Percentiles rank a stretch among this genome's conserved stretches.
Conservation (phyloP, 73 alveolate genomes). For the Paramecium tetraurelia region DNA sequence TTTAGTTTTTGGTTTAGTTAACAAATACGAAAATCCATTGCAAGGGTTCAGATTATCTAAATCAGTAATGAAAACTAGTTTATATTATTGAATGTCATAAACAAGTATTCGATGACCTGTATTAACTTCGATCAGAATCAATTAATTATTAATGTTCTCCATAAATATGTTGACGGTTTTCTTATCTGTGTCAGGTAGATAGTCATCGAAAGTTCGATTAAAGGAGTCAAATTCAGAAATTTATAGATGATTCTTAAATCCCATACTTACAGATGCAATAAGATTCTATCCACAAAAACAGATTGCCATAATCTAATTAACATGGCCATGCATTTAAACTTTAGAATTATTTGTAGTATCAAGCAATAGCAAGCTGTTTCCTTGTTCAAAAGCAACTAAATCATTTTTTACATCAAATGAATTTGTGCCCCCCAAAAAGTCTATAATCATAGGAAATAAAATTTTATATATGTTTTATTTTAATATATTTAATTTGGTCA, state of each 20-base stretch:
- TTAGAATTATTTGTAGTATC: background rate
- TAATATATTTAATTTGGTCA: background rate
- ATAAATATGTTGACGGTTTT: background rate
- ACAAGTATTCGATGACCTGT: background rate
- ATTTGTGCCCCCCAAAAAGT: background rate
- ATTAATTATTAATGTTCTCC: background rate
- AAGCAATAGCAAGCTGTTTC: background rate
- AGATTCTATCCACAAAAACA: background rate
- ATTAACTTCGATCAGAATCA: background rate
- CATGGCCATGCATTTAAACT: background rate
- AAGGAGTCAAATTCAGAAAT: background rate
- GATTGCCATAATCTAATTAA: background rate
- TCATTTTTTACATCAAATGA: background rate
- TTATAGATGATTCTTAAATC: background rate
- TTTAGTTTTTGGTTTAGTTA: background rate
- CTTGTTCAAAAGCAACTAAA: conserved; percentile 21
- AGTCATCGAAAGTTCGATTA: background rate
- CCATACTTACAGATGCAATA: background rate
- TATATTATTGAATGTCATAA: background rate
- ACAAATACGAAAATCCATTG: background rate
- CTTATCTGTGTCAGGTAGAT: background rate
- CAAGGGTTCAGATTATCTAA: background rate
- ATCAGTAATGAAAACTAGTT: background rate
- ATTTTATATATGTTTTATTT: background rate
- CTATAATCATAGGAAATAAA: background rate